phyloP scores from a whole-genome alignment of 139 green algal species.

The Ettlia oleoabundans region DNA sequence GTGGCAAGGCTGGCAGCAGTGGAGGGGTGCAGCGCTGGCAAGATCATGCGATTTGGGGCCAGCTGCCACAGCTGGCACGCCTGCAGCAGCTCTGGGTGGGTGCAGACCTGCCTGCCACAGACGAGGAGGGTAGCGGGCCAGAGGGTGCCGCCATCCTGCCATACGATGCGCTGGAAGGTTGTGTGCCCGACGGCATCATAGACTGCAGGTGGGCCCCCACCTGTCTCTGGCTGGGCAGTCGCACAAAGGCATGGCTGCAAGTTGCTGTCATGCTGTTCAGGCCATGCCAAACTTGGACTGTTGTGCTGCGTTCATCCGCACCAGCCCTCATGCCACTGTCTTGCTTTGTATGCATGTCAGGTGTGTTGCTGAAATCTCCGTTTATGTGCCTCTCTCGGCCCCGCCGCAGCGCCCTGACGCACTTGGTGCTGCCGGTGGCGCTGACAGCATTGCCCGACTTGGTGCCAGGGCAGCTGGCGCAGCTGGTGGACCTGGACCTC shows the following conservation, averaged over 20 bases:
- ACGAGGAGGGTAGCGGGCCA: neutral
- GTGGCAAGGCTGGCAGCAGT: neutral
- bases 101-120: neutral
- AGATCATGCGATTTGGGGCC: constrained; percentile 18
- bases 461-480: constrained; percentile 19
- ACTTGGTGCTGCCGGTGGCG: constrained; percentile 31
- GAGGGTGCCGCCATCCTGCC: constrained; percentile 3
- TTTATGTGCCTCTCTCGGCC: too few species aligned
- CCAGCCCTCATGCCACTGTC: too few species aligned
- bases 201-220: neutral
- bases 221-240: neutral
- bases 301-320: too few species aligned
- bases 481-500: constrained; percentile 11
- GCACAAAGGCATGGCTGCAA: too few species aligned
- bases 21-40: constrained; percentile 22
- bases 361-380: too few species aligned
- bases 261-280: too few species aligned
- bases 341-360: too few species aligned
- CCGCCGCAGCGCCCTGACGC: constrained; percentile 13
- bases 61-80: constrained; percentile 19
- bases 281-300: too few species aligned
- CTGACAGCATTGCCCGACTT: constrained; percentile 21
- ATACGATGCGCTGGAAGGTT: constrained; percentile 11
- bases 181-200: constrained; percentile 28
- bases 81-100: constrained; percentile 8